Evolutionary conservation across 495 filamentous ascomycete species (phyloP).

Genomic region (Penicillium daleae): DNA sequence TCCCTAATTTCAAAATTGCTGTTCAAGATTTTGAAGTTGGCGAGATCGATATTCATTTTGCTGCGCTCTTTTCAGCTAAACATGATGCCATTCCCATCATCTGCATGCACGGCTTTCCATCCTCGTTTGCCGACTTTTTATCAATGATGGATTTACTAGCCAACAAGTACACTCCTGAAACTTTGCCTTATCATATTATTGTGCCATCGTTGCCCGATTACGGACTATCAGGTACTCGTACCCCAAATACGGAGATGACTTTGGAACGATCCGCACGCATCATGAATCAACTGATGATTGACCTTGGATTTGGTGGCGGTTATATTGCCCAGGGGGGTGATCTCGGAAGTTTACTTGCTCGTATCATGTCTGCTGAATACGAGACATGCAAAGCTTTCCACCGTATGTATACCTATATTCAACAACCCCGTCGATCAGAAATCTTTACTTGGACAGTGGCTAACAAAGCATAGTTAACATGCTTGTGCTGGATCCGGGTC

Average conservation of each 20-base stretch:
- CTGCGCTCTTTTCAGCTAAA: slow-evolving; percentile 55
- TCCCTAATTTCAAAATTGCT: slow-evolving; percentile 56
- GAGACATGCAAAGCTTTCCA: slow-evolving; percentile 36
- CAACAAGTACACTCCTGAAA: slow-evolving; percentile 51
- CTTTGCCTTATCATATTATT: slow-evolving; percentile 61
- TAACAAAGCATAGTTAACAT: slow-evolving; percentile 21
- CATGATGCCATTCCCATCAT: slow-evolving; percentile 56
- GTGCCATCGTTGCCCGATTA: slow-evolving; percentile 62
- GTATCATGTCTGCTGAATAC: slow-evolving; percentile 35
- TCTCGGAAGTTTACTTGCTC: slow-evolving; percentile 52
- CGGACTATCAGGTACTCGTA: slow-evolving; percentile 45
- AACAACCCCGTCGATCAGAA: too few relatives aligned
- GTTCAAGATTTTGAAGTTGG: slow-evolving; percentile 41
- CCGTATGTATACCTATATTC: too few relatives aligned
- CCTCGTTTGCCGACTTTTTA: slow-evolving; percentile 33
- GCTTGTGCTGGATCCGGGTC: slow-evolving; percentile 12
- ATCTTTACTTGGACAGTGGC: not conserved
- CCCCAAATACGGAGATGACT: slow-evolving; percentile 43
- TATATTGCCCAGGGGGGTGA: slow-evolving; percentile 65
- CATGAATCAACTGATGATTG: slow-evolving; percentile 57
- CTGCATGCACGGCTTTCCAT: slow-evolving; percentile 57
- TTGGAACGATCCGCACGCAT: slow-evolving; percentile 41
- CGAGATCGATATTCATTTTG: slow-evolving; percentile 54
- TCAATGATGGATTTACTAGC: slow-evolving; percentile 40
- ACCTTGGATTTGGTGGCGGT: slow-evolving; percentile 54